phyloP scores from a whole-genome alignment of 2,329 filamentous ascomycete genomes.

The Diplodia mutila region DNA sequence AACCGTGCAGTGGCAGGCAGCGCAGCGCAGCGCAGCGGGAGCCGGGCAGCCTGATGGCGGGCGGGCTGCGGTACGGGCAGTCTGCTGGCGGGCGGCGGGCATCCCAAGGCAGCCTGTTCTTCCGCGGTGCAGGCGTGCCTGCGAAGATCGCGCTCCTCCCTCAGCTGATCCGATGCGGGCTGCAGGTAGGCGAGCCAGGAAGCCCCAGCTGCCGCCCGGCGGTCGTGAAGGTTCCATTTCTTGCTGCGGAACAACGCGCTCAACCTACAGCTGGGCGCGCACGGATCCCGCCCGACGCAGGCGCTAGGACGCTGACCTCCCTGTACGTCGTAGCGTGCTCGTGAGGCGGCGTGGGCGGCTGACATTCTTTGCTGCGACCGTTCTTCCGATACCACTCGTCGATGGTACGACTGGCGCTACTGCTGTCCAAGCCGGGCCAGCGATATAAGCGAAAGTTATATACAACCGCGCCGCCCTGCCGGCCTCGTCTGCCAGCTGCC shows the following conservation, averaged over 20 bases:
- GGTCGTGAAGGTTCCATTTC: conserved; percentile 2
- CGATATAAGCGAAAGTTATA: conserved; percentile 16
- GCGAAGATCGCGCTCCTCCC: conserved; percentile 2
- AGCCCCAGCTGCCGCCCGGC: background rate
- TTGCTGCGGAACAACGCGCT: conserved; percentile 6
- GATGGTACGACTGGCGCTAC: conserved; percentile 16
- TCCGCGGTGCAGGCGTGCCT: background rate
- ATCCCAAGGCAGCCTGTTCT: too few species aligned
- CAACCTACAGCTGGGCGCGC: background rate
- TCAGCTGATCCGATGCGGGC: conserved; percentile 17
- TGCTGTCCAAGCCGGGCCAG: background rate
- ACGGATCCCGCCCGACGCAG: conserved; percentile 6
- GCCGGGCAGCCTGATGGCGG: too few species aligned
- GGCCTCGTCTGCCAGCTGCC: background rate
- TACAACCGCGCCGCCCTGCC: conserved; percentile 3
- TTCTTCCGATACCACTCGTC: conserved; percentile 23
- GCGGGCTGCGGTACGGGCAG: too few species aligned
- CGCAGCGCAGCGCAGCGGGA: background rate
- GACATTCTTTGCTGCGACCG: conserved; percentile 19
- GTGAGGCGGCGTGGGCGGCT: conserved; percentile 12
- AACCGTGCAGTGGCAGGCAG: background rate
- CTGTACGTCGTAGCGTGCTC: conserved; percentile 11
- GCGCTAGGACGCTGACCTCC: background rate
- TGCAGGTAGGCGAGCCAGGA: conserved; percentile 2
- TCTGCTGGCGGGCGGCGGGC: too few species aligned